A percentile compares a stretch with the other conserved stretches of the same genome.
phyloP scores from a whole-genome alignment of 2,329 filamentous ascomycete genomes.

The Chrysoporthe puriensis region DNA sequence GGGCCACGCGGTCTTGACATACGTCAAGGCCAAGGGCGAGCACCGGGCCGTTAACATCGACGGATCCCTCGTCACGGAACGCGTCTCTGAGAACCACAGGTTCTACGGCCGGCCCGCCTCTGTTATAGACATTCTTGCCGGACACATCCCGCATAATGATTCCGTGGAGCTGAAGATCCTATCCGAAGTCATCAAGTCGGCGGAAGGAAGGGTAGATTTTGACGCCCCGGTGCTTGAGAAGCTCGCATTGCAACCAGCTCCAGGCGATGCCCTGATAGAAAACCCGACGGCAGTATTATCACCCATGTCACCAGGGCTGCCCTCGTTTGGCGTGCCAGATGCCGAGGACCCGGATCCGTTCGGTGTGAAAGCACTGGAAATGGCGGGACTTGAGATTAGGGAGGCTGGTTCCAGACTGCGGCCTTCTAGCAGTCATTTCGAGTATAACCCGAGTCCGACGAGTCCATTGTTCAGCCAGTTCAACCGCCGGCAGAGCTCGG shows the following conservation, averaged over 20 bases:
- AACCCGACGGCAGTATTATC: constrained; percentile 41
- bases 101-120: constrained; percentile 57
- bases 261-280: constrained; percentile 70
- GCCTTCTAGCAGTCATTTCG: constrained; percentile 79
- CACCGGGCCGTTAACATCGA: constrained; percentile 58
- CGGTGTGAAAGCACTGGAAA: constrained; percentile 86
- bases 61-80: constrained; percentile 60
- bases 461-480: constrained; percentile 69
- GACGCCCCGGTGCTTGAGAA: constrained; percentile 69
- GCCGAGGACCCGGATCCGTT: constrained; percentile 87
- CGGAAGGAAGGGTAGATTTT: constrained; percentile 79
- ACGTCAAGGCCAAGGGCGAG: constrained; percentile 62
- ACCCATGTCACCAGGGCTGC: constrained; percentile 41
- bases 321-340: constrained; percentile 77
- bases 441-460: constrained; percentile 75
- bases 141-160: constrained; percentile 56
- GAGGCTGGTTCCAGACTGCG: constrained; percentile 81
- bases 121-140: constrained; percentile 61
- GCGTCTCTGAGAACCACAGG: constrained; percentile 62
- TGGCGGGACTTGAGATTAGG: constrained; percentile 84
- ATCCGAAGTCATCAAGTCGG: constrained; percentile 83
- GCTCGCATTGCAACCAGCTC: constrained; percentile 68
- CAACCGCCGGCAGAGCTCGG: constrained; percentile 66
- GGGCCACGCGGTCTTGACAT: constrained; percentile 59
- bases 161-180: constrained; percentile 62